A percentile compares a stretch with the other conserved stretches of the same genome.
phyloP scores from a whole-genome alignment of 192 early-diverging fungal species.

The Coemansia reversa region DNA sequence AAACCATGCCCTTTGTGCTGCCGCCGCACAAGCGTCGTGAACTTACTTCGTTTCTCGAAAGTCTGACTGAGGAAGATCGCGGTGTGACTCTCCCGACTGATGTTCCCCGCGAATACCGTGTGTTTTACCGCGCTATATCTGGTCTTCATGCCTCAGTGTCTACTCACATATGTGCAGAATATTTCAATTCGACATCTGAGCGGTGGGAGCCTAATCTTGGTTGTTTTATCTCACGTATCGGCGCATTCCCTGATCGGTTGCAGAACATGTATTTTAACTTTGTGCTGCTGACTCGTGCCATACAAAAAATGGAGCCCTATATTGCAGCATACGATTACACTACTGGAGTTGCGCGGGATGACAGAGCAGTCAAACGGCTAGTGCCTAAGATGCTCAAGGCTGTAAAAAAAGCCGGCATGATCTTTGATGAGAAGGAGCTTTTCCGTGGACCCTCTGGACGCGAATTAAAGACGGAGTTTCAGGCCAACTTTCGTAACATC shows the following conservation, averaged over 20 bases:
- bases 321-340: conserved; percentile 74
- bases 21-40: conserved; percentile 55
- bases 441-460: conserved; percentile 68
- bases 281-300: conserved; percentile 78
- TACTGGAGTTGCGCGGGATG: conserved; percentile 62
- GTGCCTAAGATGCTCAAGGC: conserved; percentile 37
- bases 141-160: conserved; percentile 97
- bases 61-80: conserved; percentile 55
- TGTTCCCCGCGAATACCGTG: conserved; percentile 45
- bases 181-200: conserved; percentile 82
- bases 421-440: conserved; percentile 89
- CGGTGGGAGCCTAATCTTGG: conserved; percentile 89
- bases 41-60: conserved; percentile 53
- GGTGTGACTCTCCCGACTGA: conserved; percentile 52
- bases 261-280: conserved; percentile 97
- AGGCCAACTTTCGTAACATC: conserved; percentile 92
- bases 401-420: conserved; percentile 51
- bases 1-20: conserved; percentile 51
- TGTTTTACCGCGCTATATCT: conserved; percentile 46
- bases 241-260: conserved; percentile 84
- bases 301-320: conserved; percentile 80
- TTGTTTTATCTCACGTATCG: conserved; percentile 89
- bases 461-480: conserved; percentile 83
- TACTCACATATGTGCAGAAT: conserved; percentile 95
- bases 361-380: conserved; percentile 45